Conservation (phyloP, 2,329 filamentous ascomycete genomes). For the Monosporascus sp. region DNA sequence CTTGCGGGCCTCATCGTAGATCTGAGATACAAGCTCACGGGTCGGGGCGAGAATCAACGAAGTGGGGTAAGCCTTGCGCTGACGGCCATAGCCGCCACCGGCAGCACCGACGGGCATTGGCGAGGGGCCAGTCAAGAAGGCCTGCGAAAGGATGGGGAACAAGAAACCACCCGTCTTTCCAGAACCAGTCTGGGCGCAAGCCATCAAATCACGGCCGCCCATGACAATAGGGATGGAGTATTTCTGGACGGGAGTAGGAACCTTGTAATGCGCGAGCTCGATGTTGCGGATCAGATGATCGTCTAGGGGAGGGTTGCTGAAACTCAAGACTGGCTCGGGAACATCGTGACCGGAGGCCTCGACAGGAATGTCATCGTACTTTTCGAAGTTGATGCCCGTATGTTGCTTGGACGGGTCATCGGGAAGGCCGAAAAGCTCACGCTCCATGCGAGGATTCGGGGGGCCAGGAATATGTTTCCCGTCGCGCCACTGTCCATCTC, state of each 20-base stretch:
- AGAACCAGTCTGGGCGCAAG: conserved; percentile 98
- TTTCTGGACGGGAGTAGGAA: conserved; percentile 96
- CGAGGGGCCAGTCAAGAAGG: conserved; percentile 84
- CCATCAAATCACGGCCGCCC: conserved; percentile 96
- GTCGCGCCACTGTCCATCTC: conserved; percentile 93
- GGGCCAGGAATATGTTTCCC: conserved; percentile 94
- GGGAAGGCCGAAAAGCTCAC: conserved; percentile 85
- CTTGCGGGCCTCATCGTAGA: conserved; percentile 95
- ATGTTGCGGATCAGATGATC: conserved; percentile 93
- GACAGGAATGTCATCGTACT: conserved; percentile 99
- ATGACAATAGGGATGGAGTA: conserved; percentile 99
- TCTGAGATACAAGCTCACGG: conserved; percentile 97
- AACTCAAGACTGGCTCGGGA: conserved; percentile 82
- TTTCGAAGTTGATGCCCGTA: conserved; percentile 99
- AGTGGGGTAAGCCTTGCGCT: conserved; percentile 96
- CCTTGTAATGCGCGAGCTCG: conserved; percentile 86
- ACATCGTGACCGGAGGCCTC: conserved; percentile 93
- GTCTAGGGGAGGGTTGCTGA: conserved; percentile 92
- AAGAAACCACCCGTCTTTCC: conserved; percentile 99
- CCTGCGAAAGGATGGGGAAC: conserved; percentile 98
- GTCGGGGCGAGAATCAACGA: conserved; percentile 94
- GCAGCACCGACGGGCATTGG: conserved; percentile 55
- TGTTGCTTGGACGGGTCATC: conserved; percentile 95
- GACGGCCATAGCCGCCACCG: conserved; percentile 74
- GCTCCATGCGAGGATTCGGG: conserved; percentile 82